These are phyloP conservation scores for Oryza meridionalis DNA, from an alignment of 176 grass and related monocot species.

Conservation along the genomic window DNA sequence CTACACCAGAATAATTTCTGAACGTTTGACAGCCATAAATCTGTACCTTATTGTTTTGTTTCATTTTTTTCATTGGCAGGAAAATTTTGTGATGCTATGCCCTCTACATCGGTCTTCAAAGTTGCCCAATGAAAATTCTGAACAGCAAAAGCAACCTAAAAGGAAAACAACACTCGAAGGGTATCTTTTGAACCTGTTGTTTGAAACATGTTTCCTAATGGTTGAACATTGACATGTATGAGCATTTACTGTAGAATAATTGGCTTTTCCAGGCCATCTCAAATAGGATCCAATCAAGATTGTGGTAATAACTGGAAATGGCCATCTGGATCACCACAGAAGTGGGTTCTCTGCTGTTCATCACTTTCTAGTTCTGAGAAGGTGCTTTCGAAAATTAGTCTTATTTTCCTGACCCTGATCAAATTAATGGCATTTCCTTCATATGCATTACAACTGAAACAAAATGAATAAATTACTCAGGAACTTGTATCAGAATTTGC, in stretches of 20 bases:
- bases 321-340: constrained; percentile 67
- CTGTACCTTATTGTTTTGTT: constrained; percentile 11
- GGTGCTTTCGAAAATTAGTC: constrained; percentile 35
- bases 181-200: constrained; percentile 41
- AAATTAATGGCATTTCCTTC: background rate
- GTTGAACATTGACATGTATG: background rate
- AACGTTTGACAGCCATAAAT: background rate
- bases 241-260: constrained; percentile 29
- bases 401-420: constrained; percentile 16
- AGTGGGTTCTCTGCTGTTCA: constrained; percentile 90
- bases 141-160: constrained; percentile 53
- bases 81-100: constrained; percentile 98
- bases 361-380: constrained; percentile 78
- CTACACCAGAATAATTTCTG: constrained; percentile 12
- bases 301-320: constrained; percentile 59
- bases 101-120: constrained; percentile 68
- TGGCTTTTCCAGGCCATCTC: constrained; percentile 49
- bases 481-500: constrained; percentile 63
- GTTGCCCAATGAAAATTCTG: constrained; percentile 58
- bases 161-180: constrained; percentile 52
- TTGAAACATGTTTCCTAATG: constrained; percentile 23
- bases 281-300: constrained; percentile 43
- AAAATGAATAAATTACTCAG: constrained; percentile 36
- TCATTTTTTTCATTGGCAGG: constrained; percentile 45
- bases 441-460: constrained; percentile 42